These are phyloP conservation scores for Copromyces sp. DNA, from an alignment of 495 filamentous ascomycete species.

Conservation along the genomic window DNA sequence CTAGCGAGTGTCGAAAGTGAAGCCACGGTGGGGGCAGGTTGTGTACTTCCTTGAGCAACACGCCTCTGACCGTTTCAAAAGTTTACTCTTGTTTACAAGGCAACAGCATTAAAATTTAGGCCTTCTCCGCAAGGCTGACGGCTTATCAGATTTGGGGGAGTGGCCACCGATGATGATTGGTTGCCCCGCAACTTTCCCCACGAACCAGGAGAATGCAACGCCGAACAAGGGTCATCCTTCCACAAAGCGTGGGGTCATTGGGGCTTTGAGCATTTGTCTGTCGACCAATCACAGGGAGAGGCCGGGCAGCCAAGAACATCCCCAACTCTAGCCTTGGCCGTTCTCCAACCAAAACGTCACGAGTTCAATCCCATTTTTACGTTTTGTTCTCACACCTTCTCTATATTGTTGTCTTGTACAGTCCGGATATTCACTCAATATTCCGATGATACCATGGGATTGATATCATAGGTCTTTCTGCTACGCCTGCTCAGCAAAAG, in stretches of 20 bases:
- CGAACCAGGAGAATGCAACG: background rate
- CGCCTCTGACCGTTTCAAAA: background rate
- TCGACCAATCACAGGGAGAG: background rate
- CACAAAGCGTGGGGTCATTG: background rate
- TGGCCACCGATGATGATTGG: background rate
- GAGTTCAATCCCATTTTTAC: background rate
- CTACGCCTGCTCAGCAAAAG: background rate
- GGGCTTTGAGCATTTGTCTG: background rate
- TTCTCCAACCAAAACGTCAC: background rate
- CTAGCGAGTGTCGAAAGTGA: background rate
- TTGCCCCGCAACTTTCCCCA: background rate
- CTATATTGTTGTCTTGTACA: background rate
- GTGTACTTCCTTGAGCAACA: background rate
- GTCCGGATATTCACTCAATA: background rate
- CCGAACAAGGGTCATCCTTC: background rate
- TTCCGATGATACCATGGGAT: background rate
- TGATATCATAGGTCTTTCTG: background rate
- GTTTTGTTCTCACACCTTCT: background rate
- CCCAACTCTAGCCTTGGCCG: background rate
- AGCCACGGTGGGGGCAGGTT: background rate
- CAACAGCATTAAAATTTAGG: conserved; percentile 3
- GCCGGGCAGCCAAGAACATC: background rate
- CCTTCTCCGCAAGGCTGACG: conserved; percentile 12
- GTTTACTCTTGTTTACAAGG: background rate
- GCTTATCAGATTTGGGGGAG: background rate